Evolutionary conservation across 352 stramenopile genomes (phyloP).

Genomic region (Phytophthora pisi): DNA sequence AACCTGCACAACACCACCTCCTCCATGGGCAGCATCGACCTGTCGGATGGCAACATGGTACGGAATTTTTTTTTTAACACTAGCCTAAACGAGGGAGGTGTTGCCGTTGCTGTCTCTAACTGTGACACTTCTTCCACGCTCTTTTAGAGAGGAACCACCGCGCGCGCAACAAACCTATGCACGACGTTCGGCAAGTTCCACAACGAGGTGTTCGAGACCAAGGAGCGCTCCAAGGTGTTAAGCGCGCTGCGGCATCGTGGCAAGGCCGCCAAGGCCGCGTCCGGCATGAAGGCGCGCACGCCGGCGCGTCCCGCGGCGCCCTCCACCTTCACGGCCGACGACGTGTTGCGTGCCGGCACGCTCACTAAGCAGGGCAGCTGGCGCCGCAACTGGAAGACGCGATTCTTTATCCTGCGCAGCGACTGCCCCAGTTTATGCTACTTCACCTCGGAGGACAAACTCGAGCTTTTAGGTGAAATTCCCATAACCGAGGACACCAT

Average conservation of each 20-base stretch:
- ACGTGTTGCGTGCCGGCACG: slow-evolving; percentile 62
- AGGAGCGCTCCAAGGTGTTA: slow-evolving; percentile 74
- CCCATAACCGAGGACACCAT: slow-evolving; percentile 74
- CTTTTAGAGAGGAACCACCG: background rate
- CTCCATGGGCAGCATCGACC: slow-evolving; percentile 30
- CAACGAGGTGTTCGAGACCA: slow-evolving; percentile 79
- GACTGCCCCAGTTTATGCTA: slow-evolving; percentile 82
- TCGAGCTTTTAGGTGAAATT: slow-evolving; percentile 77
- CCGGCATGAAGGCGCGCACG: slow-evolving; percentile 24
- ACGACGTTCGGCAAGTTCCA: slow-evolving; percentile 77
- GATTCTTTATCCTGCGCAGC: slow-evolving; percentile 82
- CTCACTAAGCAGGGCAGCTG: slow-evolving; percentile 84
- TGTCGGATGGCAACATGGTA: slow-evolving; percentile 14
- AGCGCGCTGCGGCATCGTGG: slow-evolving; percentile 75
- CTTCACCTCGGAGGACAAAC: slow-evolving; percentile 84
- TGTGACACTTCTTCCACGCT: background rate
- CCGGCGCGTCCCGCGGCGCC: slow-evolving; percentile 20
- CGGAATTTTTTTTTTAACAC: background rate
- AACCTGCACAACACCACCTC: slow-evolving; percentile 38
- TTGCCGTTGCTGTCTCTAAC: background rate
- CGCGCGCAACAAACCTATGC: slow-evolving; percentile 36
- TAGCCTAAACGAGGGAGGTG: background rate
- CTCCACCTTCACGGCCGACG: slow-evolving; percentile 74
- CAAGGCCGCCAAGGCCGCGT: slow-evolving; percentile 39
- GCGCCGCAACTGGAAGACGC: slow-evolving; percentile 87